phyloP scores from a whole-genome alignment of 2,329 filamentous ascomycete species.

The Sporothrix mexicana region DNA sequence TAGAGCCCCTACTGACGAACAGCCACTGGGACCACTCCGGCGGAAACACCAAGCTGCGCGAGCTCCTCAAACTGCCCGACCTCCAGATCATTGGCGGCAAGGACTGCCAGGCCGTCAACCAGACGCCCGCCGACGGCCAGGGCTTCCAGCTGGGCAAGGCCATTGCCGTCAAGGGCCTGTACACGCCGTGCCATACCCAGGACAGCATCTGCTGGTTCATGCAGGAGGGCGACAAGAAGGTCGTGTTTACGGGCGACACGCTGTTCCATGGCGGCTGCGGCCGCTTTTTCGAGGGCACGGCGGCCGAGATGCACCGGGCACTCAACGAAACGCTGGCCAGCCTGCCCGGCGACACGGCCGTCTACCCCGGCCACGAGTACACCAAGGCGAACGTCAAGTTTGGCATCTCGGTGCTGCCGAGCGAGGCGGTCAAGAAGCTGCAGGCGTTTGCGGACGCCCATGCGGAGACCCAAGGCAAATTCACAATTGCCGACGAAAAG shows the following conservation, averaged over 20 bases:
- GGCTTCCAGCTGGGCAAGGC: slow-evolving; percentile 78
- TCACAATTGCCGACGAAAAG: slow-evolving; percentile 98
- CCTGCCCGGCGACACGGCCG: slow-evolving; percentile 86
- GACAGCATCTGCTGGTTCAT: slow-evolving; percentile 97
- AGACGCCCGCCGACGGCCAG: slow-evolving; percentile 75
- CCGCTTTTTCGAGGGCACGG: slow-evolving; percentile 91
- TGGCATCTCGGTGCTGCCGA: slow-evolving; percentile 74
- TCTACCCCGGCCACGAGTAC: slow-evolving; percentile 97
- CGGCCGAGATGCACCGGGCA: slow-evolving; percentile 89
- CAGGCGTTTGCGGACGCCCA: slow-evolving; percentile 78
- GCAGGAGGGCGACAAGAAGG: slow-evolving; percentile 76
- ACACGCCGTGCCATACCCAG: slow-evolving; percentile 97
- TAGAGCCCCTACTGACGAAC: no score
- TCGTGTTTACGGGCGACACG: slow-evolving; percentile 94
- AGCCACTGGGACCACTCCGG: slow-evolving; percentile 95
- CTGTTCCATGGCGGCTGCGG: slow-evolving; percentile 95
- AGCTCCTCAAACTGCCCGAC: slow-evolving; percentile 60
- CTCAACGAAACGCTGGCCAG: slow-evolving; percentile 82
- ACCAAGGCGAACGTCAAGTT: slow-evolving; percentile 98
- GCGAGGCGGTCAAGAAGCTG: slow-evolving; percentile 76
- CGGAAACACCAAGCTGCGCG: slow-evolving; percentile 76
- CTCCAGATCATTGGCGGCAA: slow-evolving; percentile 86
- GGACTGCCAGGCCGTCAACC: slow-evolving; percentile 76
- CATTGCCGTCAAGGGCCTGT: slow-evolving; percentile 83
- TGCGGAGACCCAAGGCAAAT: slow-evolving; percentile 89